A percentile compares a stretch with the other conserved stretches of the same genome.
phyloP scores from a whole-genome alignment of 2,329 filamentous ascomycete species.

The Zelopaecilomyces penicillatus region DNA sequence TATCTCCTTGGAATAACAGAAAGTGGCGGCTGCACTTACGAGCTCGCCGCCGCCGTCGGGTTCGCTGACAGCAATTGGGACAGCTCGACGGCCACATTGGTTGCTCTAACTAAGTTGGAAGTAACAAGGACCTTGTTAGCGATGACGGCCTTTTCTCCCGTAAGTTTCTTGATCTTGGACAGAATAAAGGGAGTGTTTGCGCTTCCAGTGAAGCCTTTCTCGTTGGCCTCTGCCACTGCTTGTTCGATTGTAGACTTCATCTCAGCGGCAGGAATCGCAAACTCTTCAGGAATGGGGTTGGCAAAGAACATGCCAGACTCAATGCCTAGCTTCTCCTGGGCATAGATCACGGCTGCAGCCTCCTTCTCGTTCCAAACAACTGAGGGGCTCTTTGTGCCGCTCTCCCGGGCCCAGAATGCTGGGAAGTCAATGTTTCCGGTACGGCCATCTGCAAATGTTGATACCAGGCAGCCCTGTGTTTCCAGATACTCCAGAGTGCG shows the following conservation, averaged over 20 bases:
- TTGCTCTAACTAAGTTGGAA: conserved; percentile 46
- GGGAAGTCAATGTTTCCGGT: conserved; percentile 71
- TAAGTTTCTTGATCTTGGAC: conserved; percentile 69
- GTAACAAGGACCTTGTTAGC: conserved; percentile 62
- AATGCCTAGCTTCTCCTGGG: conserved; percentile 64
- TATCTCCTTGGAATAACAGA: conserved; percentile 13
- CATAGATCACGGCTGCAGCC: conserved; percentile 80
- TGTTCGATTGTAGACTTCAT: conserved; percentile 63
- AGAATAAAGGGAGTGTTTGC: conserved; percentile 82
- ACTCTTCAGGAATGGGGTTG: conserved; percentile 70
- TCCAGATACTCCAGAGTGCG: conserved; percentile 74
- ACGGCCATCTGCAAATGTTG: conserved; percentile 81
- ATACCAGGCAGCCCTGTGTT: conserved; percentile 69
- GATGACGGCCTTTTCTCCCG: conserved; percentile 57
- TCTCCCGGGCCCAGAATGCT: conserved; percentile 86
- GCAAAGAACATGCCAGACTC: conserved; percentile 79
- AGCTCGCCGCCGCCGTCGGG: conserved; percentile 19
- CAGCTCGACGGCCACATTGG: conserved; percentile 46
- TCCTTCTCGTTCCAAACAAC: conserved; percentile 68
- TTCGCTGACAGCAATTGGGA: conserved; percentile 33
- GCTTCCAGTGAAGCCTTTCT: conserved; percentile 60
- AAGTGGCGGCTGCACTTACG: conserved; percentile 27
- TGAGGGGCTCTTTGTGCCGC: conserved; percentile 69
- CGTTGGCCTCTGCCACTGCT: conserved; percentile 56
- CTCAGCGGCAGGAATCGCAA: conserved; percentile 59